Evolutionary conservation across 2,329 filamentous ascomycete genomes (phyloP), one percentile per base, ranked within the genome.

Genomic region (Exserohilum turcica): DNA sequence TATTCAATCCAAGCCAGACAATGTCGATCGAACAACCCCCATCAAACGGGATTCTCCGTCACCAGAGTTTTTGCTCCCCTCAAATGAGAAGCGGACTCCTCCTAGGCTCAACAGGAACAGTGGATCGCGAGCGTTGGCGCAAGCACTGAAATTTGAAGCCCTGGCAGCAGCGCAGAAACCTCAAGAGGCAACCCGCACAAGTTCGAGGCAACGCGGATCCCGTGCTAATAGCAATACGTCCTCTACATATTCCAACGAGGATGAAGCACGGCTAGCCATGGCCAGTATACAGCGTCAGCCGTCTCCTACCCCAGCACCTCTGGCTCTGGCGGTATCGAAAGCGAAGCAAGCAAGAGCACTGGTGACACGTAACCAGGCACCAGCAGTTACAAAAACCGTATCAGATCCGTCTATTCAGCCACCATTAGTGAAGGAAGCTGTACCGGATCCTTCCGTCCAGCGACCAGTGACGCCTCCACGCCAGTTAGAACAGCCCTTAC

Each of bases 61-160:
- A 15, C 15, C 5, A 21, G 28, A 32, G 2, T 16, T 13, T 2
- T 46, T 44, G 16, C 15, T 19, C 6, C 6, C 48, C 6, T 44
- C 55, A 8, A 46, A 21, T 10, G 60, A 65, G 24, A 67, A 45
- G 12, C 56, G 63, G 12, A 54, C 58, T 1, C 67, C 61, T 2
- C 66, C 65, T 2, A 68, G 66, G 21, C 29, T 54, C 2, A 50
- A 54, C 10, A 54, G 68, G 37, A 67, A 55, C 39, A 70, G 65
- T 24, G 65, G 65, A 15, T 60, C 63, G 3, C 58, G 60, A 56
- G 53, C 68, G 2, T 48, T 72, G 24, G 60, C 66, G 6, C 66
- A 72, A 50, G 69, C 69, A 3, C 67, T 70, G 24, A 65, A 59
- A 52, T 72, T 72, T 36, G 69, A 72, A 43, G 57, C 65, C 7